Conservation (phyloP, 257 asterid genomes). For the Capsicum baccatum region DNA sequence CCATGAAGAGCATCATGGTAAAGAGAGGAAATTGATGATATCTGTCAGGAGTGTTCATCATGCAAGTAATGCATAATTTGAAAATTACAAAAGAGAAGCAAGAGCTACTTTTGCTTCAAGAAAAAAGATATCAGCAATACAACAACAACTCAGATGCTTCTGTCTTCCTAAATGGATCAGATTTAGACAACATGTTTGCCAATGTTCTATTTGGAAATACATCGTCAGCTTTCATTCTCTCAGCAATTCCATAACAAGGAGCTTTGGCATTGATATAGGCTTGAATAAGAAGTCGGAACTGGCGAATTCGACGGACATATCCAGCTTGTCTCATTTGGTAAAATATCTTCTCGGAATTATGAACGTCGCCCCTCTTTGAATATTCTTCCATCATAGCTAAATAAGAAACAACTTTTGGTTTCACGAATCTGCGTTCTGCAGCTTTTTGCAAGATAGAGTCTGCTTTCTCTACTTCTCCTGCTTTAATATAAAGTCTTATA, state of each 20-base stretch:
- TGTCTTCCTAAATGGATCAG: conserved; percentile 55
- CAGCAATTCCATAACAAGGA: conserved; percentile 67
- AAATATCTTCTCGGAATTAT: conserved; percentile 65
- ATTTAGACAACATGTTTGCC: conserved; percentile 47
- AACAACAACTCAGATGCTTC: conserved; percentile 47
- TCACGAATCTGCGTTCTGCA: conserved; percentile 40
- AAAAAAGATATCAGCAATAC: not conserved
- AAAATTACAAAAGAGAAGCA: not conserved
- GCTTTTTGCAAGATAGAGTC: conserved; percentile 55
- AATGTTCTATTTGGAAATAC: conserved; percentile 44
- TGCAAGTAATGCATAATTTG: conserved; percentile 1
- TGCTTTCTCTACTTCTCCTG: conserved; percentile 75
- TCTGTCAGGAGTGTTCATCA: not conserved
- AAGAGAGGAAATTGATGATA: conserved; percentile 13
- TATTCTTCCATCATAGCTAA: conserved; percentile 55
- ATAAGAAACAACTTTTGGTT: conserved; percentile 50
- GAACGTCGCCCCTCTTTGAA: conserved; percentile 65
- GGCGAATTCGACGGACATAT: conserved; percentile 43
- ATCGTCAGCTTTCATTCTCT: conserved; percentile 70
- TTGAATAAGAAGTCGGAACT: conserved; percentile 52
- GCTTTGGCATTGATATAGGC: conserved; percentile 60
- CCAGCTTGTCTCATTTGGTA: conserved; percentile 57
- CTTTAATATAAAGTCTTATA: conserved; percentile 59
- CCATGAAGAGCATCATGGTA: not conserved
- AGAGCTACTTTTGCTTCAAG: not conserved